Evolutionary conservation across 768 basidiomycete genomes (phyloP).

Genomic region (Naganishia vaughanmartiniae): DNA sequence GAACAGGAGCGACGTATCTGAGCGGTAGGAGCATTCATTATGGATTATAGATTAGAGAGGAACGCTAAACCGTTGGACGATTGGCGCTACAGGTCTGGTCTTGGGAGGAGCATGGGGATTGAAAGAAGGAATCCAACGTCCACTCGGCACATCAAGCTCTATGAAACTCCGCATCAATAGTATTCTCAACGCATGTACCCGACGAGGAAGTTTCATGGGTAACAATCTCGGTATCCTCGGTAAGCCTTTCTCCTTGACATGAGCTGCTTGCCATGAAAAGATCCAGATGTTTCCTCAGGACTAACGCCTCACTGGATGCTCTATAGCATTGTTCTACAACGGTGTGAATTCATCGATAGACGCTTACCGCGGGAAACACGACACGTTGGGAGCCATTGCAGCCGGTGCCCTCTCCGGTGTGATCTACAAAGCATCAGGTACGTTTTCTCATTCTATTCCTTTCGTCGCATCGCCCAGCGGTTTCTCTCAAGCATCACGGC

Average conservation of each 20-base stretch:
- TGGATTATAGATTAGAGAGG: no score
- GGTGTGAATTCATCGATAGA: conserved; percentile 93
- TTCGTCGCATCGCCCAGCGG: no score
- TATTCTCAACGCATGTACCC: conserved; percentile 90
- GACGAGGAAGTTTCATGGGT: conserved; percentile 94
- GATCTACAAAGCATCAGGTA: conserved; percentile 91
- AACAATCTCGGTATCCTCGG: conserved; percentile 97
- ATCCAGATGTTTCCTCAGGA: neutral
- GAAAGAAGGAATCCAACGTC: conserved; percentile 85
- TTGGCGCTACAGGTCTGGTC: conserved; percentile 72
- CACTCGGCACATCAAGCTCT: conserved; percentile 51
- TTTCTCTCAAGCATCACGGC: no score
- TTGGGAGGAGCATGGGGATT: conserved; percentile 94
- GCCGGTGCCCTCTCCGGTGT: conserved; percentile 88
- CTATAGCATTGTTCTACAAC: conserved; percentile 88
- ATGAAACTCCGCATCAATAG: conserved; percentile 86
- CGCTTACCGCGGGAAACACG: conserved; percentile 81
- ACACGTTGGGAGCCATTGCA: conserved; percentile 82
- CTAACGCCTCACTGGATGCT: neutral
- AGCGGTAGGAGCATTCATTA: conserved; percentile 65
- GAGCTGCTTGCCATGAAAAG: no score
- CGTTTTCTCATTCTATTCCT: conserved; percentile 50
- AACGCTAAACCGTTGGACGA: conserved; percentile 52
- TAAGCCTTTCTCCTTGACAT: conserved; percentile 56
- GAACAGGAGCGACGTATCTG: conserved; percentile 98